A percentile compares a stretch with the other conserved stretches of the same genome.
These are phyloP conservation scores for Aspergillus wentii DNA, from an alignment of 495 filamentous ascomycete species.

Conservation along the genomic window DNA sequence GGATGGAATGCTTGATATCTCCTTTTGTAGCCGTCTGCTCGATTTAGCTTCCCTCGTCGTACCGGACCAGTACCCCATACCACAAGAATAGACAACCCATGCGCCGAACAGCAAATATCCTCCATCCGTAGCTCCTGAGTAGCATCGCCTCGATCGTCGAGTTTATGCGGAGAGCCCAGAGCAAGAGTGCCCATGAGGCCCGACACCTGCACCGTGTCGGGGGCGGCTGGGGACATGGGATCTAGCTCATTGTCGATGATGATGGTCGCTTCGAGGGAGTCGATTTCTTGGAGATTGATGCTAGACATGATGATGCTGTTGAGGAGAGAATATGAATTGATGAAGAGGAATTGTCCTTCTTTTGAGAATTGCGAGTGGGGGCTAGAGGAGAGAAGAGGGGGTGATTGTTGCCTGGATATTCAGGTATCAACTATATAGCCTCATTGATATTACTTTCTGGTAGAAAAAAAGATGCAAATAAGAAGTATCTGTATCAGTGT, in stretches of 20 bases:
- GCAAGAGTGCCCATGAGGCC: conserved; percentile 38
- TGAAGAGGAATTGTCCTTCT: too few relatives aligned
- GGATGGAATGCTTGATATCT: conserved; percentile 44
- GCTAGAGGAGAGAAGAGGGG: too few relatives aligned
- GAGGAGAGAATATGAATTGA: too few relatives aligned
- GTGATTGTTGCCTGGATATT: too few relatives aligned
- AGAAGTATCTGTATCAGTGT: too few relatives aligned
- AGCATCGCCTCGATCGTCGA: conserved; percentile 38
- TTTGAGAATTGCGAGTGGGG: too few relatives aligned
- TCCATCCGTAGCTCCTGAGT: conserved; percentile 47
- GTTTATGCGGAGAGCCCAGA: conserved; percentile 18
- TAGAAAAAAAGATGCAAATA: too few relatives aligned
- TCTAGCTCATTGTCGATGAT: conserved; percentile 52
- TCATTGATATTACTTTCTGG: too few relatives aligned
- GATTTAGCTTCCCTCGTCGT: not conserved
- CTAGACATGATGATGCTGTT: too few relatives aligned
- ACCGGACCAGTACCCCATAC: conserved; percentile 21
- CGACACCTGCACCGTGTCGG: conserved; percentile 41
- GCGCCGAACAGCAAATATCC: conserved; percentile 55
- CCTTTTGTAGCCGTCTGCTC: conserved; percentile 49
- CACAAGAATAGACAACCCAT: conserved; percentile 54
- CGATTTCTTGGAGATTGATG: not conserved
- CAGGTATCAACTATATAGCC: too few relatives aligned
- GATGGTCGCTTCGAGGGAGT: not conserved
- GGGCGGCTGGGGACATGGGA: conserved; percentile 45